Percentiles rank a stretch among this genome's conserved stretches.
phyloP scores from a whole-genome alignment of 345 rosid genomes.

The Hibiscus syriacus region DNA sequence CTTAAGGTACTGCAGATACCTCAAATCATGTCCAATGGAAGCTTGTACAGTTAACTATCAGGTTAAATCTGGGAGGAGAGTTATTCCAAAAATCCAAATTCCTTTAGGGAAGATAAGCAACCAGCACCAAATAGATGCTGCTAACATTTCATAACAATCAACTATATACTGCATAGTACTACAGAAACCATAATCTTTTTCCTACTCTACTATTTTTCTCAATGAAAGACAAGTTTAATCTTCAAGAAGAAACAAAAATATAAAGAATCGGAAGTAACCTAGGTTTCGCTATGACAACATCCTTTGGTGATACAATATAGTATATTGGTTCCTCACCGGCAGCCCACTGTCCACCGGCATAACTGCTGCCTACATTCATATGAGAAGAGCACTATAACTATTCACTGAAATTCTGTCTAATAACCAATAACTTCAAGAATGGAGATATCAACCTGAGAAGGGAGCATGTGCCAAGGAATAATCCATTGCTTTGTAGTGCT shows the following conservation, averaged over 20 bases:
- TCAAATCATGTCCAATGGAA: neutral
- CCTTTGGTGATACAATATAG: conserved; percentile 96
- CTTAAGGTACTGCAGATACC: neutral
- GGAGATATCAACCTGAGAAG: conserved; percentile 66
- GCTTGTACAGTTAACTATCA: neutral
- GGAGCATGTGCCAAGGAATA: conserved; percentile 97
- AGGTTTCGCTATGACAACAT: conserved; percentile 97
- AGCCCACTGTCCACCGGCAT: conserved; percentile 99
- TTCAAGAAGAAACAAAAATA: conserved; percentile 1
- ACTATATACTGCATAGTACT: neutral
- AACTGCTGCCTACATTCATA: conserved; percentile 77
- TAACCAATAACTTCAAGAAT: conserved; percentile 13
- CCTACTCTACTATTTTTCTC: neutral
- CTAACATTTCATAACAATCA: neutral
- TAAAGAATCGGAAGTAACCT: conserved; percentile 41
- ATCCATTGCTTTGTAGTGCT: conserved; percentile 95
- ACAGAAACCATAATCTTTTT: neutral
- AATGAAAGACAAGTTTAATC: neutral
- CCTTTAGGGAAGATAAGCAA: neutral
- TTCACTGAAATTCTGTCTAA: conserved; percentile 14
- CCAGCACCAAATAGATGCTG: neutral
- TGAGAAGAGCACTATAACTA: conserved; percentile 12
- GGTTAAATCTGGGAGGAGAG: neutral
- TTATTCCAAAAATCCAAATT: neutral
- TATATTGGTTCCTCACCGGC: too few relatives aligned